Evolutionary conservation across 164 flowering plant species (phyloP).

Genomic region (Liriodendron chinense): DNA sequence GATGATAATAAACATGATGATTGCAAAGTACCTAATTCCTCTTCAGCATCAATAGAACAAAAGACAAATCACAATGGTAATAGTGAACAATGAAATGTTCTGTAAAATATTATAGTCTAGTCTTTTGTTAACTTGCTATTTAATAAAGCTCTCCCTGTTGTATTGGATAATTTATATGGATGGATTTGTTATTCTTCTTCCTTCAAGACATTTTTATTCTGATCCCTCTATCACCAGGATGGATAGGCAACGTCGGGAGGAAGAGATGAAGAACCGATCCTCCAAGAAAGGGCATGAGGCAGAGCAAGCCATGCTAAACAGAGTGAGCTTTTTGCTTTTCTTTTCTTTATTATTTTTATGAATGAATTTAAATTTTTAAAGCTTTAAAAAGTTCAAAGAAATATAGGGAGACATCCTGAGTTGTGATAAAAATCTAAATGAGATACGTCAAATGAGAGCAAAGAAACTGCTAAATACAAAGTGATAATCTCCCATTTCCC

Average conservation of each 20-base stretch:
- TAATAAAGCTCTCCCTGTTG: background rate
- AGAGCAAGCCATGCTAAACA: constrained; percentile 72
- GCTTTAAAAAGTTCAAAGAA: background rate
- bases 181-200: background rate
- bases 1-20: no score
- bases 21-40: no score
- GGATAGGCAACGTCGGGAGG: constrained; percentile 98
- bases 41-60: no score
- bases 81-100: no score
- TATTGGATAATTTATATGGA: background rate
- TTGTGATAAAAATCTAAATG: no score
- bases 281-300: constrained; percentile 80
- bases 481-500: no score
- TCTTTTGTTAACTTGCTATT: background rate
- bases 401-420: no score
- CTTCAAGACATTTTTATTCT: background rate
- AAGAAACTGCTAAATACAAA: no score
- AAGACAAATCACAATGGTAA: no score
- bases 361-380: background rate
- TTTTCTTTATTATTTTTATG: background rate
- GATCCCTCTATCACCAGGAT: constrained; percentile 44
- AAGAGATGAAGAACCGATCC: constrained; percentile 66
- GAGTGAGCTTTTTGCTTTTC: constrained; percentile 41
- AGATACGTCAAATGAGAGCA: no score
- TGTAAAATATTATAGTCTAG: no score